Evolutionary conservation across 2,329 filamentous ascomycete genomes (phyloP).

Genomic region (Penicillium sp.): DNA sequence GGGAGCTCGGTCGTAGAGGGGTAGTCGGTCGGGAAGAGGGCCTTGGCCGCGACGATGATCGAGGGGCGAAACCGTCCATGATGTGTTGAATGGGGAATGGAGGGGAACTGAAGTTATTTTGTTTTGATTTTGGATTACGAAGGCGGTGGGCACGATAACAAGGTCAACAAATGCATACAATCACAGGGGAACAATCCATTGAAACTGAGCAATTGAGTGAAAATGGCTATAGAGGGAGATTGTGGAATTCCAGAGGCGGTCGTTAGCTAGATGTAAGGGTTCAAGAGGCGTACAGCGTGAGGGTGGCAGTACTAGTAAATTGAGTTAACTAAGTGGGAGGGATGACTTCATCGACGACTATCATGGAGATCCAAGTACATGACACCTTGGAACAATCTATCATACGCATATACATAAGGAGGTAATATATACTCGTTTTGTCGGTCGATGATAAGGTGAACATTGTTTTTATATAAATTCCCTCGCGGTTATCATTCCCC

Average conservation of each 20-base stretch:
- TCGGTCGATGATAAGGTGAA: neutral
- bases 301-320: neutral
- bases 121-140: neutral
- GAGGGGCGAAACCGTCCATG: conserved; percentile 35
- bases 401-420: neutral
- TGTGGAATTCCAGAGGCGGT: neutral
- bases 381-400: neutral
- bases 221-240: neutral
- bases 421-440: neutral
- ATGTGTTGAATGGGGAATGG: neutral
- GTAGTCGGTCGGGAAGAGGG: conserved; percentile 79
- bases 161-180: neutral
- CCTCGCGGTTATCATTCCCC: neutral
- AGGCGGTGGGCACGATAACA: neutral
- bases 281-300: neutral
- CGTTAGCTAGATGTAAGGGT: neutral
- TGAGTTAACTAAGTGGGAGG: neutral
- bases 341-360: neutral
- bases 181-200: neutral
- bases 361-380: neutral
- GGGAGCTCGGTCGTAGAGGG: conserved; percentile 84
- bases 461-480: neutral
- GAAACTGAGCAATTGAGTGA: neutral
- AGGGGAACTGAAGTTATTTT: neutral
- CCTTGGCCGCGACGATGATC: conserved; percentile 62